Percentiles rank a stretch among this genome's conserved stretches.
phyloP scores from a whole-genome alignment of 371 early-diverging fungal genomes.

The Lichtheimia corymbifera region DNA sequence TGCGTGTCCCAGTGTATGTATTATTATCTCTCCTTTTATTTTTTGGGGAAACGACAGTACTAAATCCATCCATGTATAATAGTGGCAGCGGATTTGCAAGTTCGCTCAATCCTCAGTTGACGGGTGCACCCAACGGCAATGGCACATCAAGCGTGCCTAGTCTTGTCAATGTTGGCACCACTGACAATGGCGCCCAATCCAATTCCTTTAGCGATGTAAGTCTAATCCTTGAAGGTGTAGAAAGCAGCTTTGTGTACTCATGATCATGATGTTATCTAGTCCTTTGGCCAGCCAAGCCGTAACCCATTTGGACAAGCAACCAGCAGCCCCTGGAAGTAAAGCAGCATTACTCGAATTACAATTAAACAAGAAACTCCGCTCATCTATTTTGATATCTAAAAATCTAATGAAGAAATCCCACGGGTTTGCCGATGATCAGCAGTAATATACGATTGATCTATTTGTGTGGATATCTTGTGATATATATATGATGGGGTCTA shows the following conservation, averaged over 20 bases:
- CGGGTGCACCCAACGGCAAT: not conserved
- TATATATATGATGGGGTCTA: no score
- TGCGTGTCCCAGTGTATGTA: slow-evolving; percentile 45
- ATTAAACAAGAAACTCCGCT: no score
- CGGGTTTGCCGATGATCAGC: no score
- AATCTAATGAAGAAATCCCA: no score
- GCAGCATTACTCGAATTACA: no score
- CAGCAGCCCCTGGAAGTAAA: slow-evolving; percentile 9
- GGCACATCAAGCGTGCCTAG: slow-evolving; percentile 4
- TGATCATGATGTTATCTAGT: slow-evolving; percentile 1
- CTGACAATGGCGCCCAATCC: not conserved
- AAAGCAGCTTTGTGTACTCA: not conserved
- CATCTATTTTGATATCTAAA: no score
- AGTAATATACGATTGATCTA: no score
- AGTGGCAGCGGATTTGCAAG: slow-evolving; percentile 43
- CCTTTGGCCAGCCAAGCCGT: slow-evolving; percentile 35
- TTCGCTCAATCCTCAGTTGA: slow-evolving; percentile 21
- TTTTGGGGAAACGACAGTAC: not conserved
- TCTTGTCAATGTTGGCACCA: slow-evolving; percentile 8
- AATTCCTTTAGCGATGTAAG: slow-evolving; percentile 9
- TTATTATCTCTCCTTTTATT: not conserved
- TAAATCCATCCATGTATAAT: not conserved
- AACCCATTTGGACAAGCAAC: slow-evolving; percentile 44
- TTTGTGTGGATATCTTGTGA: no score
- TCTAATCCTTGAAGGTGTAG: not conserved